Base-by-base conservation (phyloP, 1,284 basidiomycete species). In the Apiotrichum gracile region DNA sequence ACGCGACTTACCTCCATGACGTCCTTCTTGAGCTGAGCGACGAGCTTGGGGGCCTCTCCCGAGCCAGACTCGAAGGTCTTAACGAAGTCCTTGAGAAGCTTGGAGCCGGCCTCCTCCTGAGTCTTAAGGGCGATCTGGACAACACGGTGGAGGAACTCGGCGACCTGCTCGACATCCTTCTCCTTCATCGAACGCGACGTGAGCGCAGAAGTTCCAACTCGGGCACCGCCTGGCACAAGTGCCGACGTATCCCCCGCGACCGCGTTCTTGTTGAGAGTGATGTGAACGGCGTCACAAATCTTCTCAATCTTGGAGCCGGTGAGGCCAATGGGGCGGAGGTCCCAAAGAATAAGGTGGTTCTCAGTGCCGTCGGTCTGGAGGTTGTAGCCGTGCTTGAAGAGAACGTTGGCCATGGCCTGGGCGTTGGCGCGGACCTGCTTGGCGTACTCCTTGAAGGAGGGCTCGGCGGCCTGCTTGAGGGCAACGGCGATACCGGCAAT, bases 291-390 rank as follows among this genome's bases (percentile, higher is more conserved):
- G 75, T 98, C 96, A 74, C 93, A 96, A 67, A 99, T 85, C 82
- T 97, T 97, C 82, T 97, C 93, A 57, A 99, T 85, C 80, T 98
- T 98, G 80, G 86, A 90, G 55, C 96, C 96, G 24, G 96, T 97
- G 69, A 98, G 80, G 52, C 91, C 88, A 63, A 97, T 82, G 25
- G 96, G 96, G 49, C 96, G 85, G 60, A 99, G 82, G 75, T 98
- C 96, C 93, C 93, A 97, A 47, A 98, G 87, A 55, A 97, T 86
- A 60, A 98, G 85, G 78, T 99, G 96, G 82, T 93, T 97, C 76
- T 97, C 94, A 16, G 91, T 92, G 55, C 96, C 96, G 57, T 85
- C 86, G 31, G 94, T 98, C 80, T 97, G 94, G 61, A 99, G 88
- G 78, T 87, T 90, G 84, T 98, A 96, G 61, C 88, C 88, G 69